A percentile compares a stretch with the other conserved stretches of the same genome.
Conservation (phyloP, 208 protist genomes). For the Trypanosoma platydactyli region DNA sequence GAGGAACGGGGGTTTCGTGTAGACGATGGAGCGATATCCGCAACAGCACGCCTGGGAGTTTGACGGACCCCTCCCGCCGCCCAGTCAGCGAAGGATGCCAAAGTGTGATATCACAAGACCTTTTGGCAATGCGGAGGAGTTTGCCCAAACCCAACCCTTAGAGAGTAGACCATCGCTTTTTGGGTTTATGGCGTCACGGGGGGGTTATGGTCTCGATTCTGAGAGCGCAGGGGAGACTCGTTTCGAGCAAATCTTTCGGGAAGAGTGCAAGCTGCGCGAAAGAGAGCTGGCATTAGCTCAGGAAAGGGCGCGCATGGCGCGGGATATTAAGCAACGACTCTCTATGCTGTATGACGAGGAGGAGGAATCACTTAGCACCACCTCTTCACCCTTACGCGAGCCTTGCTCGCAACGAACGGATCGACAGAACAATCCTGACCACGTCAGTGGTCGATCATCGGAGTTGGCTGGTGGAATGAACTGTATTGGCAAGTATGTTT, state of each 20-base stretch:
- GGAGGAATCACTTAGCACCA: slow-evolving; percentile 41
- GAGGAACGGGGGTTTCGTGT: too few relatives aligned
- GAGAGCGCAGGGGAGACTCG: background rate
- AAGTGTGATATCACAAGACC: background rate
- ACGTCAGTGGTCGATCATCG: slow-evolving; percentile 27
- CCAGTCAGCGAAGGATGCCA: background rate
- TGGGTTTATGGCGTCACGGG: background rate
- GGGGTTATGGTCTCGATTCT: background rate
- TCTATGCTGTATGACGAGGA: slow-evolving; percentile 29
- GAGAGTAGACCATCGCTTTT: background rate
- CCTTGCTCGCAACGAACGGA: slow-evolving; percentile 34
- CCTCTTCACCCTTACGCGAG: slow-evolving; percentile 37
- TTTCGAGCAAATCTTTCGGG: slow-evolving; percentile 46
- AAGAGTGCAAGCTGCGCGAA: slow-evolving; percentile 48
- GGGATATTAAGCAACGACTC: slow-evolving; percentile 42
- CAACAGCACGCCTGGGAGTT: too few relatives aligned
- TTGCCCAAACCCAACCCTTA: background rate
- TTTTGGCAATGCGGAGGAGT: background rate
- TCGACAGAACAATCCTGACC: slow-evolving; percentile 36
- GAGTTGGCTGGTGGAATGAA: slow-evolving; percentile 32
- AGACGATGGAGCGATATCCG: too few relatives aligned
- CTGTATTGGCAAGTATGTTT: slow-evolving; percentile 36
- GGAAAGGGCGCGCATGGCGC: slow-evolving; percentile 58
- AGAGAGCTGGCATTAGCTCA: slow-evolving; percentile 48
- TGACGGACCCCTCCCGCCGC: too few relatives aligned